Percentiles rank a stretch among this genome's conserved stretches.
Evolutionary conservation across 2,329 filamentous ascomycete genomes (phyloP).

Genomic region (Dactylellina cionopaga): DNA sequence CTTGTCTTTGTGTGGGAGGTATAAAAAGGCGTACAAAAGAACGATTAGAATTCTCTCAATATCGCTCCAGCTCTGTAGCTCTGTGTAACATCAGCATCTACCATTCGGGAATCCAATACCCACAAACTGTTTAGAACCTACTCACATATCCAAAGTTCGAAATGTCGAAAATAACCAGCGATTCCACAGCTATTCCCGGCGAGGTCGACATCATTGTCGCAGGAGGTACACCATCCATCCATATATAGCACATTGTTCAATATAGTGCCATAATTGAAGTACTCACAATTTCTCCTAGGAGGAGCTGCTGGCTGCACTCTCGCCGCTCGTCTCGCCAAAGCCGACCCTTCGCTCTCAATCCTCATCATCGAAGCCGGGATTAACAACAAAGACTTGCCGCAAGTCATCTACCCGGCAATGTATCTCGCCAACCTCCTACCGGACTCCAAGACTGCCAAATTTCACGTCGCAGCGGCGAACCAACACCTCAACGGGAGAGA

Average conservation of each 20-base stretch:
- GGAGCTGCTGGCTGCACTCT: conserved; percentile 66
- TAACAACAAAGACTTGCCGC: conserved; percentile 66
- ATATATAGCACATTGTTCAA: neutral
- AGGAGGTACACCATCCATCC: conserved; percentile 20
- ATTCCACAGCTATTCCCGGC: conserved; percentile 12
- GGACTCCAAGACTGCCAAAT: conserved; percentile 65
- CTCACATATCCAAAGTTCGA: too few relatives aligned
- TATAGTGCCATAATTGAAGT: neutral
- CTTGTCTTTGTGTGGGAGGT: too few relatives aligned
- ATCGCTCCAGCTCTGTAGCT: too few relatives aligned
- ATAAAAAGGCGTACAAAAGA: too few relatives aligned
- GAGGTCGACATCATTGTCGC: conserved; percentile 51
- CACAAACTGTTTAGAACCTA: too few relatives aligned
- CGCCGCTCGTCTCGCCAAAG: conserved; percentile 65
- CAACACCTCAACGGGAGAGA: conserved; percentile 64
- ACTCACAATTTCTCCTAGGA: conserved; percentile 57
- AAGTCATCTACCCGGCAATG: conserved; percentile 66
- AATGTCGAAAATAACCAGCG: conserved; percentile 39
- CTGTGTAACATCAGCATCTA: too few relatives aligned
- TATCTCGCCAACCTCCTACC: conserved; percentile 65
- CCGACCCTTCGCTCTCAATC: conserved; percentile 65
- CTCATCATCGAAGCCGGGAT: conserved; percentile 67
- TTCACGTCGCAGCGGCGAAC: conserved; percentile 65
- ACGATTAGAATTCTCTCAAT: too few relatives aligned
- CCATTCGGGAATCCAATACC: too few relatives aligned